Base-by-base conservation (phyloP, 495 filamentous ascomycete genomes). In the Lepidopterella palustris region DNA sequence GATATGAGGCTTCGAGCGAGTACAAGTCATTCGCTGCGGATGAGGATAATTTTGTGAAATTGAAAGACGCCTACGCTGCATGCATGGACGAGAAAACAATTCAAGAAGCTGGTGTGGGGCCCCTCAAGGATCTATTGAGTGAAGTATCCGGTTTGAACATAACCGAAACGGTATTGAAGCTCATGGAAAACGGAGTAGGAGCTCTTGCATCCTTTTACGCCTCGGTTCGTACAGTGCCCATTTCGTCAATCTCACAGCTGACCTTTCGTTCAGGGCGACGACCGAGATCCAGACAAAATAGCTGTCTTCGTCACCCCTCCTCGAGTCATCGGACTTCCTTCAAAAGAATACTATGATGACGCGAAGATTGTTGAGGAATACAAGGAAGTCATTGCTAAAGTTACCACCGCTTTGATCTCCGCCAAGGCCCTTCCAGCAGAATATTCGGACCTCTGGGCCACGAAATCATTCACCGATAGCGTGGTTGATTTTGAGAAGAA, bases 321-420 rank as follows among this genome's bases (percentile, higher is more conserved):
- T 42, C 67, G 70, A 0, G 63, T 70, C 47, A 81, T 84, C 63
- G 81, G 82, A 13, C 77, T 88, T 26, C 82, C 84, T 21, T 78
- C 83, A 1, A 81, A 84, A 56, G 82, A 87, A 62, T 85, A 84
- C 61, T 88, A 87, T 58, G 76, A 82, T 53, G 79, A 86, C 58
- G 75, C 77, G 0, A 67, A 80, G 20, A 71, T 78, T 4, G 72
- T 87, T 20, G 68, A 69, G 28, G 72, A 78, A 15, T 88, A 87
- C n/a, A 70, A 76, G 49, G 66, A 76, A 15, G 40, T 42, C 23
- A 20, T 51, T 53, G 13, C 53, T 1, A 42, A 42, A 42, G 39
- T 42, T 8, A 42, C 39, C 3, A 6, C 2, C 20, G 39, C 39
- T 2, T 20, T 42, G 13, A 9, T 42, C 3, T 2, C 39, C 39